Percentiles rank a stretch among this genome's conserved stretches.
phyloP scores from a whole-genome alignment of 345 rosid species.

The Laguncularia racemosa region DNA sequence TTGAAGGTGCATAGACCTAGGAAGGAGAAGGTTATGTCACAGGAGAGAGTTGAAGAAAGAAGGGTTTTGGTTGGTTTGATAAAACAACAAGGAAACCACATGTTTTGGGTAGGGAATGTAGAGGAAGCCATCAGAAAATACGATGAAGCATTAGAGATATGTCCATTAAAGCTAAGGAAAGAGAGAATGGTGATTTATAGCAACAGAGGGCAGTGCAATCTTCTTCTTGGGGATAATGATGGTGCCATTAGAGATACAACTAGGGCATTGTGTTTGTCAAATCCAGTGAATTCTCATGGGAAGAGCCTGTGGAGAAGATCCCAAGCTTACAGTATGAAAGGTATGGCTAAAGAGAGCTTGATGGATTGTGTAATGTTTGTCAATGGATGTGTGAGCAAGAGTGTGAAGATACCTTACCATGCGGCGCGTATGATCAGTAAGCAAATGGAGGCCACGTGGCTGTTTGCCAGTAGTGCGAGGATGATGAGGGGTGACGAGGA shows the following conservation, averaged over 20 bases:
- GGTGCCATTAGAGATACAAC: conserved; percentile 71
- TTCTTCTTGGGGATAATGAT: conserved; percentile 47
- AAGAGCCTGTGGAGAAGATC: conserved; percentile 94
- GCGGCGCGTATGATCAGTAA: conserved; percentile 58
- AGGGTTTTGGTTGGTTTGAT: conserved; percentile 31
- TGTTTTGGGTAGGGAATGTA: conserved; percentile 44
- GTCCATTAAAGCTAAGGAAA: conserved; percentile 45
- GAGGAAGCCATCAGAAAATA: conserved; percentile 43
- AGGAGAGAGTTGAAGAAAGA: conserved; percentile 40
- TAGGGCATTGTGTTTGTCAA: conserved; percentile 60
- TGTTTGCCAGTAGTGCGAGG: conserved; percentile 22
- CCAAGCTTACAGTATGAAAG: conserved; percentile 76
- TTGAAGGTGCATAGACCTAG: conserved; percentile 61
- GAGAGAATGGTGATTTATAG: conserved; percentile 74
- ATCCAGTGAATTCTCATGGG: conserved; percentile 29
- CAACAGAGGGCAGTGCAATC: conserved; percentile 74
- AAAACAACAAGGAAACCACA: conserved; percentile 57
- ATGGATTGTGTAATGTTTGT: conserved; percentile 68
- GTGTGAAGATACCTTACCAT: conserved; percentile 37
- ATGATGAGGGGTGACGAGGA: not conserved
- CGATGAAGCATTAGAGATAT: conserved; percentile 47
- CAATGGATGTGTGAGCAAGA: conserved; percentile 24
- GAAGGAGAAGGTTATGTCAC: conserved; percentile 47
- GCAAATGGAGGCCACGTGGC: conserved; percentile 62
- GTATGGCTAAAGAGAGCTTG: conserved; percentile 75